Evolutionary conservation across 1,284 basidiomycete genomes (phyloP).

Genomic region (Tranzscheliella williamsii): DNA sequence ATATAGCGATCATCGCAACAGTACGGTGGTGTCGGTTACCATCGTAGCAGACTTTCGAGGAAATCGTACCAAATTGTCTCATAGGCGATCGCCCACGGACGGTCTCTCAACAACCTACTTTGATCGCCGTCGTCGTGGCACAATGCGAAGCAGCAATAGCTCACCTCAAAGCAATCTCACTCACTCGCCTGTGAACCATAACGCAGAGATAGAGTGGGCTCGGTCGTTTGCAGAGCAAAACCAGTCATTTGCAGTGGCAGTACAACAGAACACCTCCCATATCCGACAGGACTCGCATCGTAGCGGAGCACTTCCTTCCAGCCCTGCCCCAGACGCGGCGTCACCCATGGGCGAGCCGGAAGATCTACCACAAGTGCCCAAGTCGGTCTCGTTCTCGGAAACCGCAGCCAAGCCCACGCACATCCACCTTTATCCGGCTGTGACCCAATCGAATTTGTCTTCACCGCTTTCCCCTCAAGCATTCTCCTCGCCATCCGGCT

Average conservation of each 20-base stretch:
- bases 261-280: slow-evolving; percentile 7
- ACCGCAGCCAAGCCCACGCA: background rate
- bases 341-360: no score
- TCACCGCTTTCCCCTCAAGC: background rate
- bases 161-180: slow-evolving; percentile 3
- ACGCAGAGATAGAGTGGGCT: no score
- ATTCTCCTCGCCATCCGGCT: background rate
- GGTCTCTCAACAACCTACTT: slow-evolving; percentile 17
- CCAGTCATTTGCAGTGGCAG: slow-evolving; percentile 15
- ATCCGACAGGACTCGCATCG: slow-evolving; percentile 8
- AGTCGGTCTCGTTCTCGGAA: background rate
- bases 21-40: no score
- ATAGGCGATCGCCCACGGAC: no score
- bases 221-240: no score
- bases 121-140: background rate
- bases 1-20: no score
- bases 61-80: no score
- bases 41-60: no score
- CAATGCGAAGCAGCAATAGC: slow-evolving; percentile 8
- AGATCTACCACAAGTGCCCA: background rate
- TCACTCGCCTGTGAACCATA: slow-evolving; percentile 18
- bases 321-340: no score
- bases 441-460: background rate
- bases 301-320: no score
- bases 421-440: background rate